A percentile compares a stretch with the other conserved stretches of the same genome.
Evolutionary conservation across 768 basidiomycete genomes (phyloP).

Genomic region (Trichaptum fuscoviolaceum): DNA sequence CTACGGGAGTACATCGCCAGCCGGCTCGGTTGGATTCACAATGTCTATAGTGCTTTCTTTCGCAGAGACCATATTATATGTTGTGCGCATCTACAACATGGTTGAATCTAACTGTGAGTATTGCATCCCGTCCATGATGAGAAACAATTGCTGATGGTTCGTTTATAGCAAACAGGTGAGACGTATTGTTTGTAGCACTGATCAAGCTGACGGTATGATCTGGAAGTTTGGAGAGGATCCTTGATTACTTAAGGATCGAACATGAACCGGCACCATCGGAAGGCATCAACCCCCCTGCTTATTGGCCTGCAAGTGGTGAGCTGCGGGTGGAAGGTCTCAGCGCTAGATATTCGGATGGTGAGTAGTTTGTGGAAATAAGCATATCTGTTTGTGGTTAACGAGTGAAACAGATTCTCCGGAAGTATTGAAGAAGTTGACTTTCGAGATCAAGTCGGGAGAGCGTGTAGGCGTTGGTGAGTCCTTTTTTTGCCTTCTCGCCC

Average conservation of each 20-base stretch:
- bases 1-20: conserved; percentile 20
- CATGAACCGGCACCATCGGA: conserved; percentile 42
- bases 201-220: not conserved
- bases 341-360: conserved; percentile 42
- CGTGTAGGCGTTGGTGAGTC: conserved; percentile 31
- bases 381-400: not conserved
- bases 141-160: not conserved
- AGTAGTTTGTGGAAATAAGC: not conserved
- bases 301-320: conserved; percentile 60
- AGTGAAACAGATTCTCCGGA: conserved; percentile 31
- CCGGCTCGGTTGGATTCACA: conserved; percentile 18
- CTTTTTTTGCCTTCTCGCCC: not conserved
- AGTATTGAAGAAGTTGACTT: conserved; percentile 41
- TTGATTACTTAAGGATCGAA: conserved; percentile 51
- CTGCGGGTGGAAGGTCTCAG: conserved; percentile 49
- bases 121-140: not conserved
- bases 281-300: conserved; percentile 51
- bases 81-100: conserved; percentile 21
- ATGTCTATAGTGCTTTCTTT: conserved; percentile 14
- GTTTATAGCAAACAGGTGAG: conserved; percentile 19
- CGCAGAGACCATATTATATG: conserved; percentile 14
- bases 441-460: conserved; percentile 32
- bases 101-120: conserved; percentile 15
- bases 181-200: not conserved
- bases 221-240: conserved; percentile 28